Conservation (phyloP, 805 yeast genomes). For the Ascoidea asiatica region DNA sequence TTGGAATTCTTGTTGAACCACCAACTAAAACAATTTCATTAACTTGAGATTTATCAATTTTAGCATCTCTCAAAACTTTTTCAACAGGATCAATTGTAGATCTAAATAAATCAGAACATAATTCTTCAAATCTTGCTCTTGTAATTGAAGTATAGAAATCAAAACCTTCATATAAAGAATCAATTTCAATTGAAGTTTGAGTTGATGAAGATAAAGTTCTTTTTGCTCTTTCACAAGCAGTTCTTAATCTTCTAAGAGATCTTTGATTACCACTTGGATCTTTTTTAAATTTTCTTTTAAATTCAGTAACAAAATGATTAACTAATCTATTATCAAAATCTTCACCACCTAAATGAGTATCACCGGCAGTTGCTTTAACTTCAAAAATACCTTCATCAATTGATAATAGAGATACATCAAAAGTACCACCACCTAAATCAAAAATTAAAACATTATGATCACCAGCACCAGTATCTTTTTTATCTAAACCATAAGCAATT, state of each 20-base stretch:
- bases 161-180: constrained; percentile 90
- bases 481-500: constrained; percentile 88
- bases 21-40: constrained; percentile 94
- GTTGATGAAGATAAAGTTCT: constrained; percentile 96
- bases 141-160: constrained; percentile 97
- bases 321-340: constrained; percentile 96
- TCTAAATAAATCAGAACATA: constrained; percentile 93
- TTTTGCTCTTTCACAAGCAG: constrained; percentile 99
- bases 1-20: constrained; percentile 99
- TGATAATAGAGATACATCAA: constrained; percentile 88
- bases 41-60: constrained; percentile 83
- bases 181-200: constrained; percentile 93
- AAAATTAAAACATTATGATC: constrained; percentile 88
- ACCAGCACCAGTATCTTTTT: constrained; percentile 52
- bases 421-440: constrained; percentile 98
- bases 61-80: constrained; percentile 88
- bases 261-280: constrained; percentile 89
- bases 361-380: constrained; percentile 80
- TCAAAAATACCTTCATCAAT: constrained; percentile 95
- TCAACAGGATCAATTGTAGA: constrained; percentile 93
- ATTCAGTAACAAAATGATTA: constrained; percentile 84
- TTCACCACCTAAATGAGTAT: constrained; percentile 96
- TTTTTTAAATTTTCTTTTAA: constrained; percentile 96
- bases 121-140: constrained; percentile 98
- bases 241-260: constrained; percentile 96